Evolutionary conservation across 345 rosid genomes (phyloP), one percentile per base, ranked within the genome.

Genomic region (Pugionium cornutum): DNA sequence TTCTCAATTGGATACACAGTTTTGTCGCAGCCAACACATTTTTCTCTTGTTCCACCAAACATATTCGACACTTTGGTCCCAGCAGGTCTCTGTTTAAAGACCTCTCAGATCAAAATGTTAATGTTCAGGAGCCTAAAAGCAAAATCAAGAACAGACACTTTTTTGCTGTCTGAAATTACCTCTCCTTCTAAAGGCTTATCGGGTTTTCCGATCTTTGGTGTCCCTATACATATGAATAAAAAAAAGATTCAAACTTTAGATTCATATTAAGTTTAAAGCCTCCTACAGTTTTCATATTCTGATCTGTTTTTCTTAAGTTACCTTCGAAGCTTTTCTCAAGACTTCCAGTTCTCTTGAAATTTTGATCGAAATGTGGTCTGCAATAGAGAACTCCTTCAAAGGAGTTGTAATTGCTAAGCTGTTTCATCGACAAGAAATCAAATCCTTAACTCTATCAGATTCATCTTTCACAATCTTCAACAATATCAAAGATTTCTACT

Each of bases 301-400:
- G 45, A 46, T 39, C 33, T 39, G 47, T 46, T 54, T n/a, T 25
- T 26, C 5, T 36, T 36, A 3, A 36, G 4, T 72, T 49, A 94
- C 99, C 99, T 75, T 94, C 99, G 51, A 94, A 90, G 79, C 99
- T 94, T 75, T 90, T 94, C 67, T 90, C 92, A 26, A 94, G 96
- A 81, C 99, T 88, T 68, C 99, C 97, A 27, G 99, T 94, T 83
- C 92, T 85, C 77, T 90, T 90, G 71, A 94, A 88, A 29, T 83
- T 85, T 74, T 90, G 99, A 82, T 94, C 99, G 10, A 94, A 94
- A 75, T 94, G 99, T 18, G 99, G 99, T 69, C 91, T 81, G 89
- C 99, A 94, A 67, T 90, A 94, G 5, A 88, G 85, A 34, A 94
- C 97, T 37, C 99, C 97, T 84, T 94, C 99, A 62, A 90, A 88